Percentiles rank a stretch among this genome's conserved stretches.
Evolutionary conservation across 2,329 filamentous ascomycete genomes (phyloP).

Genomic region (Ascomycota sp.): DNA sequence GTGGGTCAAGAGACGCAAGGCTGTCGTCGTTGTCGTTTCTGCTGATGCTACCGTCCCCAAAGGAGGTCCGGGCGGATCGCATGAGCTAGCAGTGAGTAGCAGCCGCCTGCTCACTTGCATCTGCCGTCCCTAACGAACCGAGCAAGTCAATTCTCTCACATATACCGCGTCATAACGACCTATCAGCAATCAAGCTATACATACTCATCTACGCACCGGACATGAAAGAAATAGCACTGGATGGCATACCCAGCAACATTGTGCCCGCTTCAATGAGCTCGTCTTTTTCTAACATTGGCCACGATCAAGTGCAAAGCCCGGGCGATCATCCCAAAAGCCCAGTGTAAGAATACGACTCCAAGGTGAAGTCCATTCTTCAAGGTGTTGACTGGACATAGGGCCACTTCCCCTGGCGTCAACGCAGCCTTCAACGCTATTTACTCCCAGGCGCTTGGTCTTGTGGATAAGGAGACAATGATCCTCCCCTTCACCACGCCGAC

Average conservation of each 20-base stretch:
- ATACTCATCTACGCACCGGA: slow-evolving; percentile 74
- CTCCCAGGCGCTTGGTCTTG: slow-evolving; percentile 53
- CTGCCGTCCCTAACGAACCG: slow-evolving; percentile 2
- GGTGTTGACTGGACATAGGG: slow-evolving; percentile 10
- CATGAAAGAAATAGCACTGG: slow-evolving; percentile 41
- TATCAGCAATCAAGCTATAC: slow-evolving; percentile 53
- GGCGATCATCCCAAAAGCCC: slow-evolving; percentile 39
- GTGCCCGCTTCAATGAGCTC: slow-evolving; percentile 46
- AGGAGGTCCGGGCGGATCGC: slow-evolving; percentile 35
- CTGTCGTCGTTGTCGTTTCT: slow-evolving; percentile 72
- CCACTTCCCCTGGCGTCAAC: slow-evolving; percentile 23
- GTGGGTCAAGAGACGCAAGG: slow-evolving; percentile 37
- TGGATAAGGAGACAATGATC: slow-evolving; percentile 69
- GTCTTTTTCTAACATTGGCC: slow-evolving; percentile 70
- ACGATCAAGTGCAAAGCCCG: slow-evolving; percentile 46
- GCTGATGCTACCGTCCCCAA: slow-evolving; percentile 43
- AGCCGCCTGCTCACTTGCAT: too few species aligned
- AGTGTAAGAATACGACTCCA: slow-evolving; percentile 19
- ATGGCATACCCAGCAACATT: slow-evolving; percentile 28
- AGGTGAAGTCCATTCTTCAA: too few species aligned
- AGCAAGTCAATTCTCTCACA: slow-evolving; percentile 65
- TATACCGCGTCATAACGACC: slow-evolving; percentile 56
- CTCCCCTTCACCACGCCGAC: slow-evolving; percentile 69
- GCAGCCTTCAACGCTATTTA: slow-evolving; percentile 59
- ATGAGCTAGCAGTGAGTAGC: slow-evolving; percentile 59